phyloP scores from a whole-genome alignment of 768 basidiomycete genomes.

The Kwoniella mangroviensis region DNA sequence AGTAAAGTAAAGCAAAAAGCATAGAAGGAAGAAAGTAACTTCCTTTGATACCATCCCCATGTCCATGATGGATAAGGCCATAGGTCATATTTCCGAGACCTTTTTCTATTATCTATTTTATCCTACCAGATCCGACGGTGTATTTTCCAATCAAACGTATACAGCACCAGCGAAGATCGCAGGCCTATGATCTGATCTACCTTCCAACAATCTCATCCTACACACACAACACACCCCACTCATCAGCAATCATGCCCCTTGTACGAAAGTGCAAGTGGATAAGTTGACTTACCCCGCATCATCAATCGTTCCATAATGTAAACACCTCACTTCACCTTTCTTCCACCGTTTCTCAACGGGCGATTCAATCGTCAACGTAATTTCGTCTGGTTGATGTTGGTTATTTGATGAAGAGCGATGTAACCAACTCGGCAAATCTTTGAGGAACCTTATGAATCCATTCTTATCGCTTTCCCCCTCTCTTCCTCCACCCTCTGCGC shows the following conservation, averaged over 20 bases:
- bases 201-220: constrained; percentile 54
- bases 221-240: background rate
- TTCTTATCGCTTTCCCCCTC: constrained; percentile 30
- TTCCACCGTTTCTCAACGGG: constrained; percentile 20
- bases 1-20: no score
- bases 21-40: no score
- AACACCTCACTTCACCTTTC: constrained; percentile 55
- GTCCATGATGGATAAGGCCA: no score
- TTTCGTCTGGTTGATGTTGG: background rate
- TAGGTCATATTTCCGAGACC: no score
- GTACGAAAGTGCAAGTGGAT: background rate
- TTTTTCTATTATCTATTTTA: background rate
- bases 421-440: constrained; percentile 45
- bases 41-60: no score
- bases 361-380: background rate
- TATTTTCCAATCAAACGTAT: constrained; percentile 37
- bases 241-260: no score
- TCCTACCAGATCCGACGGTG: no score
- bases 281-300: constrained; percentile 47
- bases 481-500: background rate
- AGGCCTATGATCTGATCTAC: constrained; percentile 57
- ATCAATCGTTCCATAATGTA: constrained; percentile 57
- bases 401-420: constrained; percentile 22
- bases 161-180: constrained; percentile 56
- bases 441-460: constrained; percentile 40